These are phyloP conservation scores for Teratosphaeria epicoccoides DNA, from an alignment of 2,329 filamentous ascomycete species.

Conservation along the genomic window DNA sequence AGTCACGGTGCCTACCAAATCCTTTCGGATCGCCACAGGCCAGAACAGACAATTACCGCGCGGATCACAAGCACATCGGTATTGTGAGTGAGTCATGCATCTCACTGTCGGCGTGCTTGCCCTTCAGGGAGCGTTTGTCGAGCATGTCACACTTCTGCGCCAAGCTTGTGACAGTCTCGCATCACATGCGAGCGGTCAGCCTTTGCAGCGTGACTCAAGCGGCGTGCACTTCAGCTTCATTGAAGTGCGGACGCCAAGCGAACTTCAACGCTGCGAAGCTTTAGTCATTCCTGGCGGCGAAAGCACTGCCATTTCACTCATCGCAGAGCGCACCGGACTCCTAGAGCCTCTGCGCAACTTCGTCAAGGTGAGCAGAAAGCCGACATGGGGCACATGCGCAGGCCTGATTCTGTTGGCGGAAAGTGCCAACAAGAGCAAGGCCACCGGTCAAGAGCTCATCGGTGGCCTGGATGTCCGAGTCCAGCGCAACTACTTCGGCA, in stretches of 20 bases:
- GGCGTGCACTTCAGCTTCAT: constrained; percentile 48
- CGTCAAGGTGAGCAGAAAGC: constrained; percentile 74
- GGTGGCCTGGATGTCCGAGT: constrained; percentile 85
- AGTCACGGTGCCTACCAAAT: no score
- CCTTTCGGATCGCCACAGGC: background rate
- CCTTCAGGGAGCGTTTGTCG: constrained; percentile 84
- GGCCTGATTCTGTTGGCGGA: constrained; percentile 86
- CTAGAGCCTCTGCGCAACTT: constrained; percentile 79
- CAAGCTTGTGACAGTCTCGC: constrained; percentile 38
- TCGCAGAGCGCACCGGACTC: constrained; percentile 69
- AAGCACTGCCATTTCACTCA: constrained; percentile 83
- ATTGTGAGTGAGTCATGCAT: background rate
- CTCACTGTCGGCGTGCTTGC: constrained; percentile 55
- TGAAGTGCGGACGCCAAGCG: constrained; percentile 65
- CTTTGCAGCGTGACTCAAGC: constrained; percentile 17
- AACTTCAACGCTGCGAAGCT: constrained; percentile 66
- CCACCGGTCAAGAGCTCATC: constrained; percentile 84
- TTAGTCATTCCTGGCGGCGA: constrained; percentile 90
- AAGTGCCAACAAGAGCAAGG: constrained; percentile 76
- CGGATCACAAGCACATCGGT: background rate
- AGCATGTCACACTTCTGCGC: constrained; percentile 69
- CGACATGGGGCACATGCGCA: constrained; percentile 93
- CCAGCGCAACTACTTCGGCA: constrained; percentile 88
- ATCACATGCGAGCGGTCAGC: constrained; percentile 13
- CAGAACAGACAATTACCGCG: background rate